A percentile compares a stretch with the other conserved stretches of the same genome.
These are phyloP conservation scores for Akanthomyces lecanii DNA, from an alignment of 2,329 filamentous ascomycete species.

Conservation along the genomic window DNA sequence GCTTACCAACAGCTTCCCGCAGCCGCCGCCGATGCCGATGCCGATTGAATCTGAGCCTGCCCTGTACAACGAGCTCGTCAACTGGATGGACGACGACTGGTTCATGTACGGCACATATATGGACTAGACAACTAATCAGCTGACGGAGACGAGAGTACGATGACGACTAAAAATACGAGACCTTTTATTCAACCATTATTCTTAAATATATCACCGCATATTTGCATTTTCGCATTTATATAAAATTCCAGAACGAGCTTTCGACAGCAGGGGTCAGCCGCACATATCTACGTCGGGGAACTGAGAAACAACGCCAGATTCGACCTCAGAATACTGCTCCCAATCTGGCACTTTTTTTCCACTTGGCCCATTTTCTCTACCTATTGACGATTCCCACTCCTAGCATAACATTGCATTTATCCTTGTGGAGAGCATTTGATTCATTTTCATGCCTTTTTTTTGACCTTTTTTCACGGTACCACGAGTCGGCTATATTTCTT, in stretches of 20 bases:
- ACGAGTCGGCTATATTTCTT: background rate
- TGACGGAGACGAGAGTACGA: background rate
- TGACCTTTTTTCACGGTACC: background rate
- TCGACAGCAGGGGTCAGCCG: background rate
- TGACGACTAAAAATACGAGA: background rate
- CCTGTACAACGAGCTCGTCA: conserved; percentile 34
- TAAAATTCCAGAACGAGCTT: background rate
- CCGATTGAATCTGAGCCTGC: conserved; percentile 29
- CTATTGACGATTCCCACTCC: conserved; percentile 1
- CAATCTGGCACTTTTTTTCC: background rate
- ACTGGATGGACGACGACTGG: conserved; percentile 37
- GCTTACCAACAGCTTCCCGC: conserved; percentile 12
- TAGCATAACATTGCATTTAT: background rate
- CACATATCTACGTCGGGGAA: background rate
- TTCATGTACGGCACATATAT: conserved; percentile 27
- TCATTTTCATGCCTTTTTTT: background rate
- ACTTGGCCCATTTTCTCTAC: background rate
- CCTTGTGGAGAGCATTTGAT: conserved; percentile 3
- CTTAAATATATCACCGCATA: background rate
- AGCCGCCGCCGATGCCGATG: conserved; percentile 23
- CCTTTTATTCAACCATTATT: background rate
- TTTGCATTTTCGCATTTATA: background rate
- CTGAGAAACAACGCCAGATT: background rate
- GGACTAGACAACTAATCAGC: background rate
- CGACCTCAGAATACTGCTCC: background rate